phyloP scores from a whole-genome alignment of 805 yeast species.

The Saccharomycopsis malanga region DNA sequence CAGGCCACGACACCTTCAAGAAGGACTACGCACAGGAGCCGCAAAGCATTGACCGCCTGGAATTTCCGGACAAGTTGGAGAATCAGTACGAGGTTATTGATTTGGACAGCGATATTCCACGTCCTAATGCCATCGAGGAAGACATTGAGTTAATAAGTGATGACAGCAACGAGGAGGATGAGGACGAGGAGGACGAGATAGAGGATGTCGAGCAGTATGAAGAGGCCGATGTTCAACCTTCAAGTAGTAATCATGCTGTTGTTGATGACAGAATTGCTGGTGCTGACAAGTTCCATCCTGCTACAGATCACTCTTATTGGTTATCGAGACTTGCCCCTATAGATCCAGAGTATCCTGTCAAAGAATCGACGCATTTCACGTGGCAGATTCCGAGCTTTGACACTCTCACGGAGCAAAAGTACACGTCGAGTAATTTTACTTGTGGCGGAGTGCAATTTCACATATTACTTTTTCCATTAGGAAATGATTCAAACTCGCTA shows the following conservation, averaged over 20 bases:
- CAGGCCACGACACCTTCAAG: too few relatives aligned
- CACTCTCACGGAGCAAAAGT: slow-evolving; percentile 26
- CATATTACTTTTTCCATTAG: slow-evolving; percentile 69
- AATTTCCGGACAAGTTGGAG: too few relatives aligned
- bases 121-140: background rate
- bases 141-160: slow-evolving; percentile 8
- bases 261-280: background rate
- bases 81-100: background rate
- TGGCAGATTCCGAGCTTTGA: slow-evolving; percentile 34
- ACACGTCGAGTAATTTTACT: slow-evolving; percentile 38
- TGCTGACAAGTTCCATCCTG: background rate
- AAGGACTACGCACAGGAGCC: too few relatives aligned
- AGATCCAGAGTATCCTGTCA: slow-evolving; percentile 12
- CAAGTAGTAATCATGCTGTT: background rate
- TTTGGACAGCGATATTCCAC: background rate
- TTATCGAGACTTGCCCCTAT: background rate
- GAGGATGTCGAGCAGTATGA: slow-evolving; percentile 4
- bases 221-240: background rate
- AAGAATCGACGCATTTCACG: slow-evolving; percentile 30
- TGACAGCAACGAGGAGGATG: slow-evolving; percentile 6
- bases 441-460: slow-evolving; percentile 65
- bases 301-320: slow-evolving; percentile 12
- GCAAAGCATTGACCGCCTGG: too few relatives aligned
- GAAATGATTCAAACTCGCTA: slow-evolving; percentile 51
- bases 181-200: slow-evolving; percentile 7